Percentiles rank a stretch among this genome's conserved stretches.
Evolutionary conservation across 2,329 filamentous ascomycete species (phyloP).

Genomic region (Nakataea oryzae): DNA sequence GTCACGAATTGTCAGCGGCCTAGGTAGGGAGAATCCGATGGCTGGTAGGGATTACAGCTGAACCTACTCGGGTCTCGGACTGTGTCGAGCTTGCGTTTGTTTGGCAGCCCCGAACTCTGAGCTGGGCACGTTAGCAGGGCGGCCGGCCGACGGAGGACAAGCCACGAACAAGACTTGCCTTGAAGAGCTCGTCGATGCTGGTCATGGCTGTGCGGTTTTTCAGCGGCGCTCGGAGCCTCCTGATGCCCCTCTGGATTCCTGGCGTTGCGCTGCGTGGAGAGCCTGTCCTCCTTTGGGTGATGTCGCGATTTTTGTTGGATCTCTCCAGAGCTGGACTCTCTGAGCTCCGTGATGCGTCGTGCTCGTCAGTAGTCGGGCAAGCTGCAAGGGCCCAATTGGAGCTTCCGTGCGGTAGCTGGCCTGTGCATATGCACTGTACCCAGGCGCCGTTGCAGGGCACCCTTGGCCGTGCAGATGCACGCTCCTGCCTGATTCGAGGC

Average conservation of each 20-base stretch:
- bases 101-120: constrained; percentile 32
- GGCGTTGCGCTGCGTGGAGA: background rate
- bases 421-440: background rate
- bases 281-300: background rate
- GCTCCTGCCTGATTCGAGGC: no score
- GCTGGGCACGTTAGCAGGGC: background rate
- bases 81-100: constrained; percentile 55
- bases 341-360: background rate
- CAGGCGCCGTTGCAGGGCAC: no score
- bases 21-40: no score
- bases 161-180: constrained; percentile 24
- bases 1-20: background rate
- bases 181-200: constrained; percentile 50
- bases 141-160: background rate
- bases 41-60: background rate
- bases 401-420: background rate
- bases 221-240: background rate
- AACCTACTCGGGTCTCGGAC: constrained; percentile 50
- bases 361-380: no score
- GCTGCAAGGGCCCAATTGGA: background rate
- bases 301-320: background rate
- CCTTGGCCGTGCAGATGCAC: no score
- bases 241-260: no score
- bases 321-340: background rate
- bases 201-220: constrained; percentile 30